Evolutionary conservation across 2,329 filamentous ascomycete species (phyloP).

Genomic region (Nemania serpens): DNA sequence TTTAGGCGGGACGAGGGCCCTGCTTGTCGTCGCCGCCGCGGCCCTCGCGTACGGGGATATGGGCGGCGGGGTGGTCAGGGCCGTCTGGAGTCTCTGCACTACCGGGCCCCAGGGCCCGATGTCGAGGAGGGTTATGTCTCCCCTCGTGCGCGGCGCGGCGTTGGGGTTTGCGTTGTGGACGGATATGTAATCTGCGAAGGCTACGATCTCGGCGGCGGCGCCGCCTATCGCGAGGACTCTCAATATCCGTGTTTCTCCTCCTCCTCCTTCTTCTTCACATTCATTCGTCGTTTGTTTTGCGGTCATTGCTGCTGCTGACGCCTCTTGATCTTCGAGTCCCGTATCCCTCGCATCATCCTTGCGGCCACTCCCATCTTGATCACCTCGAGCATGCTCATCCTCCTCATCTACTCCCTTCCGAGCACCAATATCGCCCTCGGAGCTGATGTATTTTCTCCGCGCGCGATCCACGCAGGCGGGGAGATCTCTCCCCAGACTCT

Average conservation of each 20-base stretch:
- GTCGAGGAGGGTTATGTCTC: slow-evolving; percentile 71
- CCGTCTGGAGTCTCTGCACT: slow-evolving; percentile 59
- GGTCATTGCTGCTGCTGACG: not conserved
- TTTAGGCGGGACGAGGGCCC: slow-evolving; percentile 47
- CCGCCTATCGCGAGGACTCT: slow-evolving; percentile 58
- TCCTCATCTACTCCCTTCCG: not conserved
- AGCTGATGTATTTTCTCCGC: too few relatives aligned
- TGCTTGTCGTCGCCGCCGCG: slow-evolving; percentile 50
- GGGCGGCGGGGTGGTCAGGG: slow-evolving; percentile 57
- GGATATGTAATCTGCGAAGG: slow-evolving; percentile 52
- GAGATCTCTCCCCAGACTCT: slow-evolving; percentile 9
- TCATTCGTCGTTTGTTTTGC: too few relatives aligned
- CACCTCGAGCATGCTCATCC: too few relatives aligned
- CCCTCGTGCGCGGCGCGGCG: slow-evolving; percentile 29
- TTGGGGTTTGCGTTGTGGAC: not conserved
- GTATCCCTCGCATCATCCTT: not conserved
- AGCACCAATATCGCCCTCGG: not conserved
- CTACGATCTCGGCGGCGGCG: slow-evolving; percentile 65
- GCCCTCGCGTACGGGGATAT: slow-evolving; percentile 59
- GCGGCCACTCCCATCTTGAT: not conserved
- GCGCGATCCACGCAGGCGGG: not conserved
- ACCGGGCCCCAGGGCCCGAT: slow-evolving; percentile 77
- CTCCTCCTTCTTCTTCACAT: not conserved
- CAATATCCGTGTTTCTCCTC: slow-evolving; percentile 32
- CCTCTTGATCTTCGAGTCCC: not conserved